phyloP scores from a whole-genome alignment of 2,329 filamentous ascomycete genomes.

The Epichloe uncinata region DNA sequence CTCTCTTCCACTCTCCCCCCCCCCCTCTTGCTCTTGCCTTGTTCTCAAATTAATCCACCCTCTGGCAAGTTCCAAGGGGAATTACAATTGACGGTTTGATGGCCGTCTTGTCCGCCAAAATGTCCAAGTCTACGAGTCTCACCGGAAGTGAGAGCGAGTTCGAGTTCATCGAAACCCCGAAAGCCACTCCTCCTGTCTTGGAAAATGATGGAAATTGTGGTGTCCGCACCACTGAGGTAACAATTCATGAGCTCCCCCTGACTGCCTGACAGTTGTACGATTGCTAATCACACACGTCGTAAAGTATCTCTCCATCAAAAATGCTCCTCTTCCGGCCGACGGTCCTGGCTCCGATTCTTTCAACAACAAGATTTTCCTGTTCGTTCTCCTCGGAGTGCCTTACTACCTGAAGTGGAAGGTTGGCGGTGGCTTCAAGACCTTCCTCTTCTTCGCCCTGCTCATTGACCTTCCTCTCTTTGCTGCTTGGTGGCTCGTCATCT shows the following conservation, averaged over 20 bases:
- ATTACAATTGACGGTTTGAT: constrained; percentile 4
- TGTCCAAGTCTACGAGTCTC: constrained; percentile 21
- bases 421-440: constrained; percentile 73
- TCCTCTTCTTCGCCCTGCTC: constrained; percentile 78
- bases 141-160: constrained; percentile 24
- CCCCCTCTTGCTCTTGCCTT: too few relatives aligned
- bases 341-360: constrained; percentile 73
- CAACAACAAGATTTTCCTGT: constrained; percentile 67
- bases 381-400: constrained; percentile 56
- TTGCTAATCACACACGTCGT: background rate
- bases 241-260: background rate
- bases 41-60: background rate
- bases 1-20: background rate
- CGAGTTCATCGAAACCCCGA: constrained; percentile 29
- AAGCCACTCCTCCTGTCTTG: constrained; percentile 40
- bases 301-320: constrained; percentile 61
- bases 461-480: constrained; percentile 67
- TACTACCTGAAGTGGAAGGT: constrained; percentile 74
- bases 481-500: constrained; percentile 71
- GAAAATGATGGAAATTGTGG: constrained; percentile 50
- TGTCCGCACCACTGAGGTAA: constrained; percentile 31
- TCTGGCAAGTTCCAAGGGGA: background rate
- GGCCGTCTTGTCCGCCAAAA: constrained; percentile 15
- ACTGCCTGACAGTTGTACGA: background rate
- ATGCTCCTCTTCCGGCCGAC: constrained; percentile 87